Evolutionary conservation across 345 rosid species (phyloP), one percentile per base, ranked within the genome.

Genomic region (Populus euphratica): DNA sequence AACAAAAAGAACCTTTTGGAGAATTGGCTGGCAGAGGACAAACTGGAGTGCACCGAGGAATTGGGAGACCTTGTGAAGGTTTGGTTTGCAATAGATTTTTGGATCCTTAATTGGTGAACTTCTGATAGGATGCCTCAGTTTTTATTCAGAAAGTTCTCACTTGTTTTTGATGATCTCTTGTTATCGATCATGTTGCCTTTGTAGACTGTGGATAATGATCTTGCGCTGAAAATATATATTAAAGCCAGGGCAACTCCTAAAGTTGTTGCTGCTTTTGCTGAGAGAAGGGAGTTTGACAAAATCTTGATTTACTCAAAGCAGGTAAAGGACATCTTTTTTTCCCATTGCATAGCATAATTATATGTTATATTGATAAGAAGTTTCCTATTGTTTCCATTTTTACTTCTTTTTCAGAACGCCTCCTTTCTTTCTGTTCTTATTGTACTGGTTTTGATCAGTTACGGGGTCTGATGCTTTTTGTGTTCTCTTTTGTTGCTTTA

Each of bases 1-100:
- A 96, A 96, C 86, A 96, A 96, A 81, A 94, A 92, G 86, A 96
- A 96, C 79, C 95, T 96, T 67, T 81, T 96, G 84, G 97, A 96
- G 88, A 92, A 92, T 77, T 96, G 99, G 99, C 82, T 96, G 86
- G 94, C 92, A 5, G 99, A 96, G 86, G 99, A 96, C 84, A 96
- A 96, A 86, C 84, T 96, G 85, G 99, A 96, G 82, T 96, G 99
- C 77, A 94, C 94, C 52, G 99, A 96, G 86, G 99, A 96, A 79
- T 96, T 96, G 69, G 99, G 99, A 67, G 99, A 96, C 82, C 97
- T 96, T 78, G 99, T 94, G 82, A 96, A 96, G 97, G 99, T 94
- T 85, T 77, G 62, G 31, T 76, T 59, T 76, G 50, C 27, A 4
- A 18, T 76, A 18, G n/a, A 41, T 14, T 18, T 25, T 3, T 18